Conservation (phyloP, 2,329 filamentous ascomycete species). For the Penicillium aurantiogriseum region DNA sequence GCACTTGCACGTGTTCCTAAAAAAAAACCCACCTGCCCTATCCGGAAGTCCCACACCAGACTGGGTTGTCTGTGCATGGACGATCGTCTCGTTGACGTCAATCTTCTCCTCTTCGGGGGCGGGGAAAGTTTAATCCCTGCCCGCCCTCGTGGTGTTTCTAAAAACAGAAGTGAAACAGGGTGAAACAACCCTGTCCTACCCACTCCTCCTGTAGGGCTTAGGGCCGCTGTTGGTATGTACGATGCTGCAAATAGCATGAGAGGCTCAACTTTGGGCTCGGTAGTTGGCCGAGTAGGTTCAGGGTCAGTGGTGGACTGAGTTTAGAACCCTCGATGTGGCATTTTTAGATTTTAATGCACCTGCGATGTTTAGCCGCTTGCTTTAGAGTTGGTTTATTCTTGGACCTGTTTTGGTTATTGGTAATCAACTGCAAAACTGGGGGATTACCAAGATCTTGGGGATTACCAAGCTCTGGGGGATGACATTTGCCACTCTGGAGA, state of each 20-base stretch:
- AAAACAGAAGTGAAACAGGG: too few relatives aligned
- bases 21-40: background rate
- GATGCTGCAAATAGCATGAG: background rate
- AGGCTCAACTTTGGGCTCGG: background rate
- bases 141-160: too few relatives aligned
- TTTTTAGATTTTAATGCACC: background rate
- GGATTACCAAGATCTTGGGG: background rate
- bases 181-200: too few relatives aligned
- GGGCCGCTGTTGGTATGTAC: background rate
- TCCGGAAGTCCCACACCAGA: background rate
- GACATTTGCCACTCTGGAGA: constrained; percentile 8
- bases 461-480: background rate
- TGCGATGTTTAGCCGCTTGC: background rate
- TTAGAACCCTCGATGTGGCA: background rate
- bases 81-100: background rate
- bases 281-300: background rate
- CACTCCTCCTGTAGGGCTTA: constrained; percentile 1
- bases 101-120: background rate
- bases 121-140: too few relatives aligned
- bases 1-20: background rate
- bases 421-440: background rate
- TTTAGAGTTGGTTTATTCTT: background rate
- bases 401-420: background rate
- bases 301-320: background rate
- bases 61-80: background rate